Percentiles rank a stretch among this genome's conserved stretches.
Evolutionary conservation across 2,329 filamentous ascomycete genomes (phyloP).

Genomic region (Monilinia aucupariae): DNA sequence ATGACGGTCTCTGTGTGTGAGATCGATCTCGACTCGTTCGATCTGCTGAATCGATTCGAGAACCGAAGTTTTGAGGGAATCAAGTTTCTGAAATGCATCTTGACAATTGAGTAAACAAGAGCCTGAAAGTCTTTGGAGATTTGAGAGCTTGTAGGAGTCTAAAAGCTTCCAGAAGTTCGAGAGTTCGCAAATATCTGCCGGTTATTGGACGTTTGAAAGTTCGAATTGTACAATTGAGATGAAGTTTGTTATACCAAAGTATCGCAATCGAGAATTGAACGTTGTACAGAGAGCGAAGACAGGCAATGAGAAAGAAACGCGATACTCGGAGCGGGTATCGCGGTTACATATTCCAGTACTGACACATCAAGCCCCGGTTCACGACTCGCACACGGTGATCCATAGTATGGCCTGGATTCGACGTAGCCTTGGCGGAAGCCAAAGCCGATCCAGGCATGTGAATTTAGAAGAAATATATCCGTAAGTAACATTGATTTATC

Average conservation of each 20-base stretch:
- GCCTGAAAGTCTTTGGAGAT: not conserved
- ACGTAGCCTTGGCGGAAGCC: not conserved
- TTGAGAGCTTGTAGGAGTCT: not conserved
- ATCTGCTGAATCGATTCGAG: not conserved
- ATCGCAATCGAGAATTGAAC: not conserved
- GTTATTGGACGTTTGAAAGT: not conserved
- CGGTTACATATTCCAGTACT: too few species aligned
- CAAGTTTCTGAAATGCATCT: not conserved
- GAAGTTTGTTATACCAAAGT: not conserved
- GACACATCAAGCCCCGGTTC: not conserved
- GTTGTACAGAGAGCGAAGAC: not conserved
- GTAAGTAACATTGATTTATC: not conserved
- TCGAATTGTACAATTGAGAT: not conserved
- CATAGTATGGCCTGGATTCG: not conserved
- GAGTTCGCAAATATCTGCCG: not conserved
- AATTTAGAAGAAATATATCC: not conserved
- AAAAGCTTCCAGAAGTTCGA: not conserved
- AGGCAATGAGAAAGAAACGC: not conserved
- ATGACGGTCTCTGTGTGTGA: not conserved
- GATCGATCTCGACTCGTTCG: not conserved
- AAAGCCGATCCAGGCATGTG: not conserved
- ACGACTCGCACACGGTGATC: not conserved
- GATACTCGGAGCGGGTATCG: not conserved
- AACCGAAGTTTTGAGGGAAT: not conserved
- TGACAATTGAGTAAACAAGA: too few species aligned